These are phyloP conservation scores for Tieghemiomyces parasiticus DNA, from an alignment of 192 early-diverging fungal genomes.

Conservation along the genomic window DNA sequence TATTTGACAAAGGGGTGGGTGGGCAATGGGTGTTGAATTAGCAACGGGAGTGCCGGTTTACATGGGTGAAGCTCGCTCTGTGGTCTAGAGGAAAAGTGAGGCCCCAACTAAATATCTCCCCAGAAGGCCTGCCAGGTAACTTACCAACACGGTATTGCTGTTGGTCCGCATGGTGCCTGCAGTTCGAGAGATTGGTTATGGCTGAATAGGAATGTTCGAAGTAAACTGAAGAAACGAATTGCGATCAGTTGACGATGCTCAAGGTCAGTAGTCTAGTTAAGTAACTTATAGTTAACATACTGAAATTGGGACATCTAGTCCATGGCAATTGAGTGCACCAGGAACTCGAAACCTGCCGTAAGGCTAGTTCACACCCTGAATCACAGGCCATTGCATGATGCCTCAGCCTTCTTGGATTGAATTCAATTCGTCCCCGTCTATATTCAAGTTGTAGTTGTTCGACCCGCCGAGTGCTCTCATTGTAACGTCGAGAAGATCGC, in stretches of 20 bases:
- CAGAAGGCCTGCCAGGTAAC: neutral
- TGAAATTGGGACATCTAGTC: neutral
- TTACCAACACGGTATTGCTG: slow-evolving; percentile 2
- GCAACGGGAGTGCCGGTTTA: neutral
- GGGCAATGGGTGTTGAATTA: neutral
- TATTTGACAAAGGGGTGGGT: neutral
- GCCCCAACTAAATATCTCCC: neutral
- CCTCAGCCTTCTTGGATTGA: no score
- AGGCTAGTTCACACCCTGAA: no score
- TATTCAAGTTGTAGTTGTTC: no score
- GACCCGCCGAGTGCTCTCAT: no score
- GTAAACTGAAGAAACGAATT: neutral
- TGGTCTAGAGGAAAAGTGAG: neutral
- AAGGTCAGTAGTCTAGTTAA: neutral
- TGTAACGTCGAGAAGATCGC: no score
- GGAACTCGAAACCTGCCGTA: no score
- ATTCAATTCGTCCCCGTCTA: no score
- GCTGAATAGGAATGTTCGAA: neutral
- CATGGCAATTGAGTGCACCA: neutral
- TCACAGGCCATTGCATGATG: no score
- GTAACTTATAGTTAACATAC: neutral
- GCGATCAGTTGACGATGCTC: neutral
- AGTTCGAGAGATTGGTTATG: neutral
- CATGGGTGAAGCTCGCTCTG: neutral
- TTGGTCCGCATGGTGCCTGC: neutral